Evolutionary conservation across 495 filamentous ascomycete genomes (phyloP).

Genomic region (Penicillium canariense): DNA sequence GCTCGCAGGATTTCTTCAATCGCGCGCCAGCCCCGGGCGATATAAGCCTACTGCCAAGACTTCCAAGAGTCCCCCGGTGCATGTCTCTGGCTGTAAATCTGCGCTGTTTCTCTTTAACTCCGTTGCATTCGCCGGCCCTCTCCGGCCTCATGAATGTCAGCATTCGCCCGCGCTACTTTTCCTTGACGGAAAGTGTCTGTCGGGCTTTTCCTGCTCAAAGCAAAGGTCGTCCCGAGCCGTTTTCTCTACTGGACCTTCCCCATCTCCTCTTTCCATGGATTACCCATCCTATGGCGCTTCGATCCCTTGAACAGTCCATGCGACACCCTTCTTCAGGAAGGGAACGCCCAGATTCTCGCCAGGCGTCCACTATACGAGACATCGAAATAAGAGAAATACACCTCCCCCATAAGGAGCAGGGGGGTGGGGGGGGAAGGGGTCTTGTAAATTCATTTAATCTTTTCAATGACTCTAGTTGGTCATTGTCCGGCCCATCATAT

Average conservation of each 20-base stretch:
- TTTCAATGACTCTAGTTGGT: background rate
- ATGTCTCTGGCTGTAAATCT: slow-evolving; percentile 15
- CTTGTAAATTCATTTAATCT: background rate
- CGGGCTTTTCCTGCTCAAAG: background rate
- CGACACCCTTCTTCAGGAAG: background rate
- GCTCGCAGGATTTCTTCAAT: background rate
- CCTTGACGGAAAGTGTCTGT: background rate
- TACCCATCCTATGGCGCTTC: too few species aligned
- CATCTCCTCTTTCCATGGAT: too few species aligned
- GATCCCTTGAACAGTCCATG: background rate
- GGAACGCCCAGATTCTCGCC: background rate
- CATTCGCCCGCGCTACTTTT: slow-evolving; percentile 9
- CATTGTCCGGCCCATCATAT: background rate
- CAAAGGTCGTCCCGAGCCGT: slow-evolving; percentile 5
- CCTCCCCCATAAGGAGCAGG: background rate
- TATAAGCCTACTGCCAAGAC: slow-evolving; percentile 32
- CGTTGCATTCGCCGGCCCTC: slow-evolving; percentile 4
- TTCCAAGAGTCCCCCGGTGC: slow-evolving; percentile 14
- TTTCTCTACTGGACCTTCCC: background rate
- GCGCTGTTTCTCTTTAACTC: slow-evolving; percentile 4
- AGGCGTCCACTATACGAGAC: slow-evolving; percentile 24
- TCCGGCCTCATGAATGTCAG: background rate
- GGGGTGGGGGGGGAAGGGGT: background rate
- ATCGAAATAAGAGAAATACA: slow-evolving; percentile 3
- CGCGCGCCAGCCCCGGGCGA: slow-evolving; percentile 5